Evolutionary conservation across 352 stramenopile genomes (phyloP).

Genomic region (Pythium guiyangense): DNA sequence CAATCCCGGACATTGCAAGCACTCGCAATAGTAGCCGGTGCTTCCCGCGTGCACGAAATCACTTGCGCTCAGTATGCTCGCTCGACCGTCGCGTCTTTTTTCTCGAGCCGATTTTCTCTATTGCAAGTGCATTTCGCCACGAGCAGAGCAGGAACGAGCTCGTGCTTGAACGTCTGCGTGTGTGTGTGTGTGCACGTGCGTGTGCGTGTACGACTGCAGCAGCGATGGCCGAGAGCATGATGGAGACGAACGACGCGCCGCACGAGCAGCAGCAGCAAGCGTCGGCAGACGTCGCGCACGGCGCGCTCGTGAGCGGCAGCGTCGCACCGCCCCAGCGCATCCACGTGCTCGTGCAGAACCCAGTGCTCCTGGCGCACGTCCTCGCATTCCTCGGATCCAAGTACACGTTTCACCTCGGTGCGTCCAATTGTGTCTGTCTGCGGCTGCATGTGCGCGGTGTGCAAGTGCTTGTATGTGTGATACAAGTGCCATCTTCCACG

Average conservation of each 20-base stretch:
- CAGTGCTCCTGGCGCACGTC: slow-evolving; percentile 52
- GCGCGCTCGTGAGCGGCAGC: slow-evolving; percentile 5
- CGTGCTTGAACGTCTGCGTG: no score
- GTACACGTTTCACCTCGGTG: slow-evolving; percentile 51
- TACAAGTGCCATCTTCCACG: not conserved
- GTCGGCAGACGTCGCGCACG: not conserved
- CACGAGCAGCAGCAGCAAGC: not conserved
- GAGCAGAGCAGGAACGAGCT: no score
- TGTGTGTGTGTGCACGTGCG: no score
- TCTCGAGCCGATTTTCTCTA: no score
- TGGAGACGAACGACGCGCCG: slow-evolving; percentile 11
- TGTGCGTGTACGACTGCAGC: no score
- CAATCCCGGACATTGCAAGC: no score
- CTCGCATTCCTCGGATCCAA: slow-evolving; percentile 59
- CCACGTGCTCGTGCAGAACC: slow-evolving; percentile 46
- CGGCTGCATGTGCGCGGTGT: not conserved
- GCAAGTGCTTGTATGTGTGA: not conserved
- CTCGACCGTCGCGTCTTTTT: no score
- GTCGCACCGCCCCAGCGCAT: slow-evolving; percentile 12
- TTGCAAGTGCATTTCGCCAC: no score
- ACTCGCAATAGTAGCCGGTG: no score
- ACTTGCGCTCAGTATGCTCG: no score
- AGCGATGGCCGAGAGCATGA: slow-evolving; percentile 9
- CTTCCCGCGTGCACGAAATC: no score
- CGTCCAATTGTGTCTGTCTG: slow-evolving; percentile 1